Percentiles rank a stretch among this genome's conserved stretches.
These are phyloP conservation scores for Ceratobasidium sp. DNA, from an alignment of 1,284 basidiomycete genomes.

Conservation along the genomic window DNA sequence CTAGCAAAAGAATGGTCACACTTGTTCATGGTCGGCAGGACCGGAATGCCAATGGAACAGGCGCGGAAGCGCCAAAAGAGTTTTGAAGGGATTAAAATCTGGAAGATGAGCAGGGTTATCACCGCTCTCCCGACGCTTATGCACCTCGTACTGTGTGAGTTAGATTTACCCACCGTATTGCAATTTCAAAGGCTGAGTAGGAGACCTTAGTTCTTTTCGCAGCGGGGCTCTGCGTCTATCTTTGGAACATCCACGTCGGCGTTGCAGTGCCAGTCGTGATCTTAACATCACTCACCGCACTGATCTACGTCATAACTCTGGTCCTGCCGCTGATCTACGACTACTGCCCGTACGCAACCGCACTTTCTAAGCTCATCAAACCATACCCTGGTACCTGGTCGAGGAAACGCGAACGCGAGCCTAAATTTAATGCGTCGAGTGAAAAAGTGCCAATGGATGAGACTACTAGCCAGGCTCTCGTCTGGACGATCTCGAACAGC, in stretches of 20 bases:
- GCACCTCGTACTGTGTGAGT: constrained; percentile 21
- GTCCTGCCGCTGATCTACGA: neutral
- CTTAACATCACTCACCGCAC: neutral
- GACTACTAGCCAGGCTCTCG: neutral
- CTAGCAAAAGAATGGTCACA: constrained; percentile 3
- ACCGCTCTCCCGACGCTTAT: neutral
- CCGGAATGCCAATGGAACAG: neutral
- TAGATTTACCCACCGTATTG: neutral
- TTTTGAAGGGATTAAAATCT: neutral
- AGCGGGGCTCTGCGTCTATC: too few species aligned
- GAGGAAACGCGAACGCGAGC: neutral
- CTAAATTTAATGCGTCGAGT: neutral
- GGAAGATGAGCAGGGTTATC: constrained; percentile 4
- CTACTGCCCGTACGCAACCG: neutral
- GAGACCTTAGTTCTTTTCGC: neutral
- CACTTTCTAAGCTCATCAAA: neutral
- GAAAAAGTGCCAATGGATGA: constrained; percentile 4
- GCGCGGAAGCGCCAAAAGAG: constrained; percentile 13
- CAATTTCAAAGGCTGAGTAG: neutral
- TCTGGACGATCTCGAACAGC: constrained; percentile 13
- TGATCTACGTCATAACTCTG: neutral
- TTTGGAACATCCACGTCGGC: too few species aligned
- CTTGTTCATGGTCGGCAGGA: neutral
- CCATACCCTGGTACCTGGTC: too few species aligned
- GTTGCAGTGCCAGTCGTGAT: neutral